Conservation (phyloP, 1,139 yeast genomes). For the Geotrichum macrosporum region DNA sequence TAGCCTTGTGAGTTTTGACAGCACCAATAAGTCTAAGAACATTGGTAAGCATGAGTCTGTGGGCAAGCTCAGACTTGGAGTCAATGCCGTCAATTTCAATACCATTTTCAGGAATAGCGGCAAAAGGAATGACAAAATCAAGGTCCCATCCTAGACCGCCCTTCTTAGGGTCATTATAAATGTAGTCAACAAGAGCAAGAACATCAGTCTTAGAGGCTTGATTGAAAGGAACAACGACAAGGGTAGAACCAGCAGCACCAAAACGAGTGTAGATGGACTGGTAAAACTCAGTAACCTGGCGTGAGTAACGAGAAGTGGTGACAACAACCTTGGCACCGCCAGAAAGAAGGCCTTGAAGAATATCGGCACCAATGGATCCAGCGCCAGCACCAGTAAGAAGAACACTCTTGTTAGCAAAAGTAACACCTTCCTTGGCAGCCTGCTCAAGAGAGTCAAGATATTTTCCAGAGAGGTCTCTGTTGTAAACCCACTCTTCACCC, state of each 20-base stretch:
- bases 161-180: slow-evolving; percentile 73
- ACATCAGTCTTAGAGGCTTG: slow-evolving; percentile 96
- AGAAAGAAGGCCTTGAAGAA: slow-evolving; percentile 86
- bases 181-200: slow-evolving; percentile 75
- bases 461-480: slow-evolving; percentile 66
- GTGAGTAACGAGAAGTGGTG: slow-evolving; percentile 92
- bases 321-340: slow-evolving; percentile 98
- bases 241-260: slow-evolving; percentile 87
- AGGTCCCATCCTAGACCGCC: slow-evolving; percentile 98
- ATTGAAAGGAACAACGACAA: slow-evolving; percentile 96
- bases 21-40: slow-evolving; percentile 86
- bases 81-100: slow-evolving; percentile 89
- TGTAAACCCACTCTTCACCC: slow-evolving; percentile 79
- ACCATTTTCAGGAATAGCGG: slow-evolving; percentile 98
- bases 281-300: slow-evolving; percentile 90
- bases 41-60: slow-evolving; percentile 96
- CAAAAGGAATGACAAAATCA: slow-evolving; percentile 88
- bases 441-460: slow-evolving; percentile 88
- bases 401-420: slow-evolving; percentile 84
- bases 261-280: slow-evolving; percentile 87
- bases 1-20: slow-evolving; percentile 75
- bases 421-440: slow-evolving; percentile 87
- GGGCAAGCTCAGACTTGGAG: slow-evolving; percentile 95
- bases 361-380: slow-evolving; percentile 97
- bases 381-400: slow-evolving; percentile 98